Percentiles rank a stretch among this genome's conserved stretches.
Conservation (phyloP, 306 rosid genomes). For the Sicyos edulis region DNA sequence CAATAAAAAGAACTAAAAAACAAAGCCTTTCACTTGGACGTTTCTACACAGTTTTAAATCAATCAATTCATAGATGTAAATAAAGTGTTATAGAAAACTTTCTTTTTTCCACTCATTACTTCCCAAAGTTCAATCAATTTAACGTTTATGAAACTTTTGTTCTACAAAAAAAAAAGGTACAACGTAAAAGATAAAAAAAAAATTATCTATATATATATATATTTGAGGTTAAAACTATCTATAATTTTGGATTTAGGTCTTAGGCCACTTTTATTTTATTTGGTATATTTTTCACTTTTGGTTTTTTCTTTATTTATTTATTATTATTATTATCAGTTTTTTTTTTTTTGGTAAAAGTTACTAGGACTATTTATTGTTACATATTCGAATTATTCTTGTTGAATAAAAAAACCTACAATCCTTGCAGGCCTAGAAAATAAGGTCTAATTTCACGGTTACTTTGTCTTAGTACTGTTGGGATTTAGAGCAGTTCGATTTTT, state of each 20-base stretch:
- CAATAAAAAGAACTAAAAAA: neutral
- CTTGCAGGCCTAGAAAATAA: neutral
- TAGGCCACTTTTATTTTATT: neutral
- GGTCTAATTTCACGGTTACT: neutral
- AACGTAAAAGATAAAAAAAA: neutral
- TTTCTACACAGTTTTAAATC: neutral
- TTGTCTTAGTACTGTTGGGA: neutral
- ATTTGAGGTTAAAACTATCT: no score
- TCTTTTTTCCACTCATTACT: neutral
- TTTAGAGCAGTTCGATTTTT: neutral
- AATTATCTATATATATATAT: no score
- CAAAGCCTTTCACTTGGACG: neutral
- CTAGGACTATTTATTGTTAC: no score
- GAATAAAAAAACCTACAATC: no score
- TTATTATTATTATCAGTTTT: no score
- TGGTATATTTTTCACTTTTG: no score
- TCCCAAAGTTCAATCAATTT: no score
- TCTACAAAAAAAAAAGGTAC: no score
- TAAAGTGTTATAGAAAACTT: no score
- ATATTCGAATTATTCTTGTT: no score
- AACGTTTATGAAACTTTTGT: neutral
- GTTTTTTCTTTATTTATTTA: no score
- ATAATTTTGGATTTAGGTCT: neutral
- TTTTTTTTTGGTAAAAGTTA: no score
- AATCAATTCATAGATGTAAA: neutral